phyloP scores from a whole-genome alignment of 371 early-diverging fungal species.

The Dichotomocladium elegans region DNA sequence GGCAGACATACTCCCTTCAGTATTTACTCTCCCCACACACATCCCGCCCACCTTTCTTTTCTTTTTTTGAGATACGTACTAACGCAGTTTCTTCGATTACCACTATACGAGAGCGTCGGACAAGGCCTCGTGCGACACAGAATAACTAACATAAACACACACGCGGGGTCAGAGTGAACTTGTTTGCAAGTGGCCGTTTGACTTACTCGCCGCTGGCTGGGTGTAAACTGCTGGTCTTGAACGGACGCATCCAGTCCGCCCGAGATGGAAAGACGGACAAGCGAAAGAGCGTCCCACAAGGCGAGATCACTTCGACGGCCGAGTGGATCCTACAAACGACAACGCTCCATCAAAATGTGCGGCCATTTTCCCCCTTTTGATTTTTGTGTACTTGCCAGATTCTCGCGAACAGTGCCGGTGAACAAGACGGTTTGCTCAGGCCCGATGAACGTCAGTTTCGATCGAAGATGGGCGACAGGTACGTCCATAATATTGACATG shows the following conservation, averaged over 20 bases:
- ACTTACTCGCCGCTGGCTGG: constrained; percentile 73
- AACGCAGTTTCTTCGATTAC: constrained; percentile 90
- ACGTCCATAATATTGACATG: constrained; percentile 79
- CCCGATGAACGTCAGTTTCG: constrained; percentile 73
- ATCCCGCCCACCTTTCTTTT: neutral
- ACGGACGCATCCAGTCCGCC: constrained; percentile 67
- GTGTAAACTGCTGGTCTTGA: constrained; percentile 74
- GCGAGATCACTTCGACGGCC: constrained; percentile 61
- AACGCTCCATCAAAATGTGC: too few species aligned
- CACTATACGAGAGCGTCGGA: constrained; percentile 68
- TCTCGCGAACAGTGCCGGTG: constrained; percentile 70
- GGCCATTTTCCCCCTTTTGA: too few species aligned
- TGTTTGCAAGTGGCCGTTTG: neutral
- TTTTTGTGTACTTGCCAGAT: constrained; percentile 23
- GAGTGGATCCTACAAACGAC: constrained; percentile 75
- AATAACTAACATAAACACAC: constrained; percentile 48
- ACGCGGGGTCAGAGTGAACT: neutral
- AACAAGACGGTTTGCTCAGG: constrained; percentile 95
- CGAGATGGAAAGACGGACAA: constrained; percentile 65
- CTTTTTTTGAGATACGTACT: constrained; percentile 17
- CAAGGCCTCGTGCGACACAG: constrained; percentile 80
- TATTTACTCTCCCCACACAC: neutral
- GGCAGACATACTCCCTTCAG: too few species aligned
- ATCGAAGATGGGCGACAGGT: constrained; percentile 72
- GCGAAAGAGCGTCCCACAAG: constrained; percentile 83